These are phyloP conservation scores for Neofusicoccum umdonicola DNA, from an alignment of 2,329 filamentous ascomycete genomes.

Conservation along the genomic window DNA sequence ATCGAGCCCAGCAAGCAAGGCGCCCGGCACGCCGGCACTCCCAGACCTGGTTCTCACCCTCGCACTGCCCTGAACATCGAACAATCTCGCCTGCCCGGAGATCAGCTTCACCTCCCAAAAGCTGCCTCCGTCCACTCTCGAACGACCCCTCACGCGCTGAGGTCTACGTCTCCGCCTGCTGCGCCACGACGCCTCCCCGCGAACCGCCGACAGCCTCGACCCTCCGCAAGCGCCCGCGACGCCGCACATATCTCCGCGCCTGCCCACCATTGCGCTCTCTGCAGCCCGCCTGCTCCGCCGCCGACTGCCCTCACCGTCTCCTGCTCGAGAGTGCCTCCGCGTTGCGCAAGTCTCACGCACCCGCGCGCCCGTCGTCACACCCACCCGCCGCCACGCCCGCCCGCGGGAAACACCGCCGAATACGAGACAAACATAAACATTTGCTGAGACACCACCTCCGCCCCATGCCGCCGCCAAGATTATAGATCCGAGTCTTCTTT, in stretches of 20 bases:
- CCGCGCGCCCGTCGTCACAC: background rate
- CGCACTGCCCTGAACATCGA: background rate
- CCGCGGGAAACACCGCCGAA: background rate
- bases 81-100: constrained; percentile 1
- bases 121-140: background rate
- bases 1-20: background rate
- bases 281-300: background rate
- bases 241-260: background rate
- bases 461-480: constrained; percentile 20
- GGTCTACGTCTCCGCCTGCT: constrained; percentile 1
- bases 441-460: constrained; percentile 1
- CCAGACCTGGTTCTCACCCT: background rate
- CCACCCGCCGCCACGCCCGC: background rate
- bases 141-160: background rate
- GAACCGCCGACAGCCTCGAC: background rate
- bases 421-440: constrained; percentile 14
- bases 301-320: background rate
- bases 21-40: constrained; percentile 1
- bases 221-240: background rate
- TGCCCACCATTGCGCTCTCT: background rate
- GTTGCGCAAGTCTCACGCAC: background rate
- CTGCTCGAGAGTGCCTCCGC: background rate
- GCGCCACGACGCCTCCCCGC: constrained; percentile 14
- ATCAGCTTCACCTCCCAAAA: background rate
- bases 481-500: background rate